Conservation (phyloP, 192 early-diverging fungal species). For the Spizellomyces punctatus region DNA sequence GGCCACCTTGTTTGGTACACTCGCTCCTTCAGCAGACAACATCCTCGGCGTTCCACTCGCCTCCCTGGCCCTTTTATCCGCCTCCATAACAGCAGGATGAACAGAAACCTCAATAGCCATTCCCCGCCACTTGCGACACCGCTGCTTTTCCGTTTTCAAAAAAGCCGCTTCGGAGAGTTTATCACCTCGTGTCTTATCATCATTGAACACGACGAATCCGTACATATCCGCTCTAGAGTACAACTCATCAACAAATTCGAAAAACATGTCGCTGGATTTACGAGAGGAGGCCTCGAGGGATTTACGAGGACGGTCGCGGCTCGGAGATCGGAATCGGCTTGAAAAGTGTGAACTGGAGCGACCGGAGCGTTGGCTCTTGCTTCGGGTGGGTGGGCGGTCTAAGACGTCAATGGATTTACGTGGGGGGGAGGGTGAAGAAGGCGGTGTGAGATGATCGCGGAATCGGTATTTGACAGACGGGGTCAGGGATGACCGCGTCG, state of each 20-base stretch:
- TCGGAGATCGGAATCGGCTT: constrained; percentile 1
- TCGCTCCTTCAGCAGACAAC: background rate
- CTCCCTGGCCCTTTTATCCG: background rate
- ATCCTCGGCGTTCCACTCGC: background rate
- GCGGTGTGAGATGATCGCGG: background rate
- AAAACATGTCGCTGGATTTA: constrained; percentile 25
- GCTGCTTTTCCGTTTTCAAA: constrained; percentile 4
- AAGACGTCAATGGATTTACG: background rate
- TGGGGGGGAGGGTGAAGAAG: background rate
- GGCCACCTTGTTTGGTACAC: constrained; percentile 21
- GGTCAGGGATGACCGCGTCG: background rate
- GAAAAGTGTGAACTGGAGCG: constrained; percentile 1
- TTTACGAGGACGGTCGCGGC: constrained; percentile 17
- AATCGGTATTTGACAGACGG: background rate
- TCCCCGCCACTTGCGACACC: constrained; percentile 17
- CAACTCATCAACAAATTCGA: constrained; percentile 29
- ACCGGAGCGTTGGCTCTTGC: background rate
- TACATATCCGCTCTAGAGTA: constrained; percentile 22
- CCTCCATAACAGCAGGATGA: constrained; percentile 18
- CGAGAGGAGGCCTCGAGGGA: constrained; percentile 27
- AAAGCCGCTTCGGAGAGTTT: constrained; percentile 9
- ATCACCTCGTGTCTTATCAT: constrained; percentile 2
- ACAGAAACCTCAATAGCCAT: constrained; percentile 21
- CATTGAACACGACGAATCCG: constrained; percentile 16
- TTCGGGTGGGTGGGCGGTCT: background rate